phyloP scores from a whole-genome alignment of 2,329 filamentous ascomycete genomes.

The Colletotrichum sp. region DNA sequence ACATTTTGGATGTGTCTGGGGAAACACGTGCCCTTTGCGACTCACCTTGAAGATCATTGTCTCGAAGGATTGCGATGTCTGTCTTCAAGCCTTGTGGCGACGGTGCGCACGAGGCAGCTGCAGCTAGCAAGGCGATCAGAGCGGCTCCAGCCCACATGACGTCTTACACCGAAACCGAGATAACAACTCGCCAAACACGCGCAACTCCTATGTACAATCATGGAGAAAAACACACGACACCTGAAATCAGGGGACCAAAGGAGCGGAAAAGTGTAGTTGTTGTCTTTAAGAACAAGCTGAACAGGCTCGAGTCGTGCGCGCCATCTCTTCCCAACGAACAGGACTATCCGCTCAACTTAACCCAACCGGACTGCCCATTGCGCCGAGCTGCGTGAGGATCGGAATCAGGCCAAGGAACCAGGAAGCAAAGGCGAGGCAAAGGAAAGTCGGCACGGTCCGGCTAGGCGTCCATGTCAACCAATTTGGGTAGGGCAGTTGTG shows the following conservation, averaged over 20 bases:
- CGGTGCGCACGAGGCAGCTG: slow-evolving; percentile 27
- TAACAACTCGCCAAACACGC: background rate
- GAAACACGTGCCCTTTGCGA: background rate
- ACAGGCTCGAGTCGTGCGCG: background rate
- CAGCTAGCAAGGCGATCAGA: slow-evolving; percentile 22
- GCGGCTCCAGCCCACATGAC: slow-evolving; percentile 8
- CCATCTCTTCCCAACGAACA: background rate
- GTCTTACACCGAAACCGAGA: slow-evolving; percentile 7
- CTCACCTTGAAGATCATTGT: slow-evolving; percentile 47
- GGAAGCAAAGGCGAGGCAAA: background rate
- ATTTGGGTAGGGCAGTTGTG: background rate
- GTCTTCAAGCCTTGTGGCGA: slow-evolving; percentile 39
- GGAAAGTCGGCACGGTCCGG: slow-evolving; percentile 11
- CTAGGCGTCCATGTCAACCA: background rate
- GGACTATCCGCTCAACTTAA: background rate
- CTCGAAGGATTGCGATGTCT: slow-evolving; percentile 40
- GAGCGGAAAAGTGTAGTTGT: background rate
- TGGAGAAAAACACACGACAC: background rate
- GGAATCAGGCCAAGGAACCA: background rate
- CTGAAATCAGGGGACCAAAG: background rate
- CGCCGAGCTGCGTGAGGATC: background rate
- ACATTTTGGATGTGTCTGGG: background rate
- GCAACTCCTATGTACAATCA: background rate
- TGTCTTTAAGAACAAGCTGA: background rate
- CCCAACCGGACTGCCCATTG: background rate